A percentile compares a stretch with the other conserved stretches of the same genome.
phyloP scores from a whole-genome alignment of 2,329 filamentous ascomycete species.

The Periconia digitata region DNA sequence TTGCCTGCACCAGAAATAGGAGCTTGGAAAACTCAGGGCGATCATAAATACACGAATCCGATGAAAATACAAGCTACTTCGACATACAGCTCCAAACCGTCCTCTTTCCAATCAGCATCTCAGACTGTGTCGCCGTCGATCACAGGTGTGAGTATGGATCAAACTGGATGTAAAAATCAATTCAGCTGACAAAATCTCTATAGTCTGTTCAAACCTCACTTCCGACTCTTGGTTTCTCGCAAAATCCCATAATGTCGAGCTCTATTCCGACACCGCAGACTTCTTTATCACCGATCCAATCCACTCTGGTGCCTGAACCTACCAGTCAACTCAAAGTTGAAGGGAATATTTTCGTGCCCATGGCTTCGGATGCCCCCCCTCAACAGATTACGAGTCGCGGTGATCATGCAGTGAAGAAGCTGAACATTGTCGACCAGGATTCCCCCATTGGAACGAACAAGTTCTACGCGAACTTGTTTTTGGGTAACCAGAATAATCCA shows the following conservation, averaged over 20 bases:
- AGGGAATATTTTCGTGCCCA: constrained; percentile 44
- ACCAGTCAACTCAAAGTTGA: constrained; percentile 19
- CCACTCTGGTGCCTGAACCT: constrained; percentile 31
- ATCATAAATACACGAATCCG: constrained; percentile 26
- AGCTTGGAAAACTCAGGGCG: constrained; percentile 11
- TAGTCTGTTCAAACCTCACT: constrained; percentile 35
- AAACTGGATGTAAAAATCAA: not conserved
- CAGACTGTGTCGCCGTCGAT: constrained; percentile 25
- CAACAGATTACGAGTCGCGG: constrained; percentile 36
- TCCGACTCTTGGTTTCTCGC: constrained; percentile 32
- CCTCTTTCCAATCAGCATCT: constrained; percentile 30
- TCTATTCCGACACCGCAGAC: constrained; percentile 18
- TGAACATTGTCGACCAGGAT: constrained; percentile 41
- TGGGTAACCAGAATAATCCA: constrained; percentile 68
- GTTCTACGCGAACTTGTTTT: constrained; percentile 71
- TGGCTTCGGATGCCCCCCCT: constrained; percentile 45
- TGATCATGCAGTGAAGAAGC: constrained; percentile 47
- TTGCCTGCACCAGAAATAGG: constrained; percentile 21
- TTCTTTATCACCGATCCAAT: constrained; percentile 29
- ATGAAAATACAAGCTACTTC: constrained; percentile 27
- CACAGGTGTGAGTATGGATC: constrained; percentile 27
- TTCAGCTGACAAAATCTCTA: constrained; percentile 7
- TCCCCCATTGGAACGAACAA: constrained; percentile 72
- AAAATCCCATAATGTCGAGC: constrained; percentile 25
- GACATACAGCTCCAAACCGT: constrained; percentile 30